phyloP scores from a whole-genome alignment of 352 stramenopile species.

The Phytopythium mirpurense region DNA sequence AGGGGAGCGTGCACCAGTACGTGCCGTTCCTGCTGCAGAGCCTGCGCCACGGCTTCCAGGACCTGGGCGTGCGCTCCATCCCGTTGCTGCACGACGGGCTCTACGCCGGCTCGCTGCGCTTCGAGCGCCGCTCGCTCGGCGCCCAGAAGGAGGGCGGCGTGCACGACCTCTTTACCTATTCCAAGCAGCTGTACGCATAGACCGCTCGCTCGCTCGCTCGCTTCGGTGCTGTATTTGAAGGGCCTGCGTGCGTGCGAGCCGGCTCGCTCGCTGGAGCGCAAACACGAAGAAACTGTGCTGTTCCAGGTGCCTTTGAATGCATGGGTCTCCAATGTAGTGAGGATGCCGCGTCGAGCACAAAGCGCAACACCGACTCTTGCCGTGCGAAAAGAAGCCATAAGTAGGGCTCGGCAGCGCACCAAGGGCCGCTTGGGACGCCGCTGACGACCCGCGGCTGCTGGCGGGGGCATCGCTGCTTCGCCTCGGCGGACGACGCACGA shows the following conservation, averaged over 20 bases:
- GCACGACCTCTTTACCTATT: slow-evolving; percentile 96
- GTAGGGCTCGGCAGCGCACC: no score
- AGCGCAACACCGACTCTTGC: no score
- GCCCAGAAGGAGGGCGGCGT: slow-evolving; percentile 97
- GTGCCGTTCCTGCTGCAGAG: slow-evolving; percentile 98
- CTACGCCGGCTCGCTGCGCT: slow-evolving; percentile 77
- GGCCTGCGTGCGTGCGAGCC: neutral
- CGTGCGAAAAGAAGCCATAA: no score
- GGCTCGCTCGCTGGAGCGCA: no score
- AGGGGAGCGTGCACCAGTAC: slow-evolving; percentile 96
- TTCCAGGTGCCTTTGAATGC: no score
- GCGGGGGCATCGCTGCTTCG: no score
- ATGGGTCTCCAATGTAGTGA: no score
- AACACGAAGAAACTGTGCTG: no score
- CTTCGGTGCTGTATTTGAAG: neutral
- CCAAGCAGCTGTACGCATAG: slow-evolving; percentile 81
- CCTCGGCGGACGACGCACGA: no score
- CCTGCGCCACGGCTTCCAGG: slow-evolving; percentile 96
- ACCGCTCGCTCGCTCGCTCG: neutral
- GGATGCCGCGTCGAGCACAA: no score
- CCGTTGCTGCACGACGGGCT: slow-evolving; percentile 73
- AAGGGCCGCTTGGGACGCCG: no score
- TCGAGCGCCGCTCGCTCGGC: slow-evolving; percentile 96
- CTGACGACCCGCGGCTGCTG: no score
- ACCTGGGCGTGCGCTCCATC: slow-evolving; percentile 91